Percentiles rank a stretch among this genome's conserved stretches.
Evolutionary conservation across 257 asterid genomes (phyloP).

Genomic region (Verbascum thapsus): DNA sequence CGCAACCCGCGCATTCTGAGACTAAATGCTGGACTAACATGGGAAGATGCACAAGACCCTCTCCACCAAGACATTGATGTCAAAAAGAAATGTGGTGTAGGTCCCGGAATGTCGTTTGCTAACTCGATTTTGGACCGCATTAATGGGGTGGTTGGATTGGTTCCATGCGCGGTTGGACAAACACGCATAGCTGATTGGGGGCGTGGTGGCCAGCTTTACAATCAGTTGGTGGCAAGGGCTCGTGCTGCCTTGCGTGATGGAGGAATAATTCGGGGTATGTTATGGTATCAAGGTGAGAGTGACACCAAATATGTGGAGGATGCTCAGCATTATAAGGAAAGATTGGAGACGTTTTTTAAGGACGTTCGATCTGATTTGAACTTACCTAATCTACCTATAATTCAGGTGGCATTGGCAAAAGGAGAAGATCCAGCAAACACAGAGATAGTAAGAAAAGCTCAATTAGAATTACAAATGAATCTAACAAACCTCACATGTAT

Average conservation of each 20-base stretch:
- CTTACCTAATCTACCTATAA: conserved; percentile 40
- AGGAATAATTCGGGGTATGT: conserved; percentile 31
- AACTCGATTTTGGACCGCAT: conserved; percentile 30
- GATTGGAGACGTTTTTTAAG: conserved; percentile 41
- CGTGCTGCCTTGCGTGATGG: conserved; percentile 32
- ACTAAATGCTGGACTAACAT: conserved; percentile 17
- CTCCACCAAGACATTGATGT: conserved; percentile 48
- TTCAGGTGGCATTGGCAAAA: conserved; percentile 70
- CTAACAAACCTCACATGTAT: conserved; percentile 53
- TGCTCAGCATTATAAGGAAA: conserved; percentile 41
- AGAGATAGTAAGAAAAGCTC: conserved; percentile 57
- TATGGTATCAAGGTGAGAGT: conserved; percentile 58
- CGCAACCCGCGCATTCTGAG: conserved; percentile 33
- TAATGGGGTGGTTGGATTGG: conserved; percentile 43
- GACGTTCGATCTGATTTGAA: conserved; percentile 49
- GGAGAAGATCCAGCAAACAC: conserved; percentile 47
- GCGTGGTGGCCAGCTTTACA: conserved; percentile 29
- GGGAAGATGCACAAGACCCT: conserved; percentile 49
- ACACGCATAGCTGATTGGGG: conserved; percentile 36
- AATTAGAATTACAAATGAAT: conserved; percentile 40
- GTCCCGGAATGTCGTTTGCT: conserved; percentile 61
- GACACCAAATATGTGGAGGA: conserved; percentile 34
- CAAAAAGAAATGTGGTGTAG: conserved; percentile 45
- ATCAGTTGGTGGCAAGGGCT: conserved; percentile 38
- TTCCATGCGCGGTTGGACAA: conserved; percentile 47